phyloP scores from a whole-genome alignment of 768 basidiomycete genomes.

The Russula emetica region DNA sequence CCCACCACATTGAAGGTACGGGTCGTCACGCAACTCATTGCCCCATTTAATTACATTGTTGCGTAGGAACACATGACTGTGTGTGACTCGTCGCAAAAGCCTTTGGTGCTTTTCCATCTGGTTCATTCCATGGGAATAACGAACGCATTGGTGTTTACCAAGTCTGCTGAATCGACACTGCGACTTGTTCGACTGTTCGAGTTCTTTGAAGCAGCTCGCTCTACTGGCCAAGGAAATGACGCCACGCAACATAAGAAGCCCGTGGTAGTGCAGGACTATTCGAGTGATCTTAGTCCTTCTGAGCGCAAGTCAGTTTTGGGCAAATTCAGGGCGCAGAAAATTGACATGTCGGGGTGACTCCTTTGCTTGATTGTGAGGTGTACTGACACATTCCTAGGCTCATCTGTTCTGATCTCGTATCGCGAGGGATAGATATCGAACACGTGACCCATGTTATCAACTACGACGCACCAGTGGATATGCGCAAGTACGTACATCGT shows the following conservation, averaged over 20 bases:
- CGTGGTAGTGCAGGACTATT: constrained; percentile 33
- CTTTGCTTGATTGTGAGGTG: constrained; percentile 8
- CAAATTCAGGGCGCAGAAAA: constrained; percentile 67
- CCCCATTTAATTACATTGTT: background rate
- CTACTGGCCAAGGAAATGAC: constrained; percentile 26
- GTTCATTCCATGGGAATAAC: constrained; percentile 56
- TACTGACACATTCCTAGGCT: constrained; percentile 47
- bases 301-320: too few species aligned
- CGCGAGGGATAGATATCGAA: constrained; percentile 92
- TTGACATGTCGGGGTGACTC: constrained; percentile 64
- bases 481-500: constrained; percentile 97
- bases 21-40: constrained; percentile 15
- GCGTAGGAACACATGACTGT: constrained; percentile 82
- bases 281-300: too few species aligned
- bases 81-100: constrained; percentile 74
- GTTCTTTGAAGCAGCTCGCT: constrained; percentile 62
- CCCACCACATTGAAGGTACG: constrained; percentile 71
- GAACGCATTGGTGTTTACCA: constrained; percentile 92
- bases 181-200: constrained; percentile 79
- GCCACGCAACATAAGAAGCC: constrained; percentile 28
- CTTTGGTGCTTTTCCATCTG: constrained; percentile 84
- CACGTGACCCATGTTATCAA: constrained; percentile 90
- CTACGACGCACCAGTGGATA: constrained; percentile 95
- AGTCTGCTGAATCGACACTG: constrained; percentile 84
- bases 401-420: constrained; percentile 94